Percentiles rank a stretch among this genome's conserved stretches.
Evolutionary conservation across 768 basidiomycete genomes (phyloP).

Genomic region (Boletus rubescentipes): DNA sequence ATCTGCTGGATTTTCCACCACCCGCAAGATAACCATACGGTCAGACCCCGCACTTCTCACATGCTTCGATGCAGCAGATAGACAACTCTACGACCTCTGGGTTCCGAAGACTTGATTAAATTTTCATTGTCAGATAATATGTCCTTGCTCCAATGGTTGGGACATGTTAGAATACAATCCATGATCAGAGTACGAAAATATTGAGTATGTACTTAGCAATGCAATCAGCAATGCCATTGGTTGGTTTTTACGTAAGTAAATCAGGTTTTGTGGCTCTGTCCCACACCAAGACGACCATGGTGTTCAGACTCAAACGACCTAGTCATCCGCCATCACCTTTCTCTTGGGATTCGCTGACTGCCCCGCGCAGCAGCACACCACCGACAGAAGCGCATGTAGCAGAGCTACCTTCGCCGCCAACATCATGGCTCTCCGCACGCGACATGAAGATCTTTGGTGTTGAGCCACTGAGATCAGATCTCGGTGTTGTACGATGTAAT

Average conservation of each 20-base stretch:
- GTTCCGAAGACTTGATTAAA: conserved; percentile 40
- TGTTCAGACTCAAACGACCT: conserved; percentile 43
- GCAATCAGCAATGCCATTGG: too few relatives aligned
- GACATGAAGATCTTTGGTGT: conserved; percentile 90
- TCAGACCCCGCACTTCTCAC: conserved; percentile 66
- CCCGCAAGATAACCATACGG: conserved; percentile 49
- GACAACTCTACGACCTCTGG: conserved; percentile 78
- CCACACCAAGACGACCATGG: conserved; percentile 30
- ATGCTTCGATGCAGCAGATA: conserved; percentile 74
- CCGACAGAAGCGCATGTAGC: conserved; percentile 38
- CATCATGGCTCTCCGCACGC: conserved; percentile 78
- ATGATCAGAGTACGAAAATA: not conserved
- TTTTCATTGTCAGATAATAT: not conserved
- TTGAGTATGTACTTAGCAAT: too few relatives aligned
- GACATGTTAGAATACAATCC: not conserved
- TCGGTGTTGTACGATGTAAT: conserved; percentile 67
- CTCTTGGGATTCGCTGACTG: conserved; percentile 53
- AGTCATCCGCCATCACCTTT: conserved; percentile 54
- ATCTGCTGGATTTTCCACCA: conserved; percentile 25
- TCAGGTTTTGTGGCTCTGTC: not conserved
- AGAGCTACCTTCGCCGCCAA: conserved; percentile 67
- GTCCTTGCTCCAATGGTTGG: not conserved
- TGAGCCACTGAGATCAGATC: conserved; percentile 67
- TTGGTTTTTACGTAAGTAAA: conserved; percentile 30
- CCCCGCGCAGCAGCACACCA: conserved; percentile 31